Evolutionary conservation across 331 rosid genomes (phyloP).

Genomic region (Quercus tomentella): DNA sequence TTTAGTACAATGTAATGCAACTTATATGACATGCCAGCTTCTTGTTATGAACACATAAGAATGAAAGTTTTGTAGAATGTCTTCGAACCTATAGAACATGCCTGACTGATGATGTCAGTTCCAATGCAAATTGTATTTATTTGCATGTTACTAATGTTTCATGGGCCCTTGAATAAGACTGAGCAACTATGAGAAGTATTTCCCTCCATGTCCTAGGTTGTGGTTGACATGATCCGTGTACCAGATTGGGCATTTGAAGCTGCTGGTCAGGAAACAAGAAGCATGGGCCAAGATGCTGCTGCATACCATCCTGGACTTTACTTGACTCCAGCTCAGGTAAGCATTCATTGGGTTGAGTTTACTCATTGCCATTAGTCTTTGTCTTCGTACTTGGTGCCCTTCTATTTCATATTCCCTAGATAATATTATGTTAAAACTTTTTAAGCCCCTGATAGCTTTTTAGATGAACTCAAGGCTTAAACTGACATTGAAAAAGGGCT

Average conservation of each 20-base stretch:
- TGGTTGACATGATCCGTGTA: conserved; percentile 92
- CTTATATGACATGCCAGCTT: not conserved
- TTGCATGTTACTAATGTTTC: not conserved
- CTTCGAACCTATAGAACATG: not conserved
- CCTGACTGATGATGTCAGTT: no score
- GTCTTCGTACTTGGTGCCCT: not conserved
- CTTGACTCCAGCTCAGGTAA: conserved; percentile 93
- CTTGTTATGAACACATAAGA: not conserved
- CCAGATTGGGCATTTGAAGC: conserved; percentile 99
- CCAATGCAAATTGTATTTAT: not conserved
- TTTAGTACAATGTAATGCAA: not conserved
- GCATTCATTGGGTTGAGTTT: not conserved
- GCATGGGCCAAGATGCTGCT: conserved; percentile 89
- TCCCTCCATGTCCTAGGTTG: conserved; percentile 47
- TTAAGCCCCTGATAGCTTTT: not conserved
- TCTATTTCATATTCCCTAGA: not conserved
- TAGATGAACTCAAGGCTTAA: not conserved
- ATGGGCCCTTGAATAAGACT: not conserved
- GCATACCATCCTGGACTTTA: conserved; percentile 87
- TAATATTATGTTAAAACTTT: not conserved
- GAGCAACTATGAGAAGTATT: conserved; percentile 13
- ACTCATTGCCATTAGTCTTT: not conserved
- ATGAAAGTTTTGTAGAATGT: not conserved
- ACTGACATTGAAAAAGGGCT: not conserved
- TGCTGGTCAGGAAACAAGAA: conserved; percentile 90